Conservation (phyloP, 1,139 yeast genomes). For the Eremothecium sinecaudum region DNA sequence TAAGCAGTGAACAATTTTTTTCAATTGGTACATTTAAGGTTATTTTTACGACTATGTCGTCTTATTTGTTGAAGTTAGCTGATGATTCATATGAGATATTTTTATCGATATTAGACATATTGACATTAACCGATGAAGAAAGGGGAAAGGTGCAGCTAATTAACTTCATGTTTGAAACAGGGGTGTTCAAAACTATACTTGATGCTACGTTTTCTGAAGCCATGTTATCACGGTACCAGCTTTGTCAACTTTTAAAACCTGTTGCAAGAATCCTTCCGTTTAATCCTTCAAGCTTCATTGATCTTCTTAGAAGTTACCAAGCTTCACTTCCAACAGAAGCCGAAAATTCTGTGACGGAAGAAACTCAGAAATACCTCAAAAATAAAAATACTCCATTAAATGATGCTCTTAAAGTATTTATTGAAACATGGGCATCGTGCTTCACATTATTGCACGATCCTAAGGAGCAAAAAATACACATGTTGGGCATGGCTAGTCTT, state of each 20-base stretch:
- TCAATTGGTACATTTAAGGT: conserved; percentile 31
- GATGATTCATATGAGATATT: conserved; percentile 59
- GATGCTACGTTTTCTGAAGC: conserved; percentile 26
- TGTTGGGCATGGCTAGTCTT: conserved; percentile 49
- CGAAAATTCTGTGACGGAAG: conserved; percentile 19
- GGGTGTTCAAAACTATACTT: conserved; percentile 21
- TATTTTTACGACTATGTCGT: conserved; percentile 45
- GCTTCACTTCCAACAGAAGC: conserved; percentile 16
- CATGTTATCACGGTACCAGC: conserved; percentile 26
- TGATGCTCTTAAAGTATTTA: conserved; percentile 22
- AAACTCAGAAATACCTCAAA: conserved; percentile 18
- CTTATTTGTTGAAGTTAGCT: conserved; percentile 52
- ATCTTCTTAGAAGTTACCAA: conserved; percentile 28
- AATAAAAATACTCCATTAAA: conserved; percentile 22
- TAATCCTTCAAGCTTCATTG: conserved; percentile 41
- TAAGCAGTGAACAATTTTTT: conserved; percentile 39
- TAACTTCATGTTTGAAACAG: conserved; percentile 22
- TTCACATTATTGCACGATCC: conserved; percentile 42
- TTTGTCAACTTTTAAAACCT: conserved; percentile 44
- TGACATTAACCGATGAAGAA: conserved; percentile 27
- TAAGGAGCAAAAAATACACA: conserved; percentile 51
- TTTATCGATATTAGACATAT: conserved; percentile 50
- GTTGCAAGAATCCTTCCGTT: conserved; percentile 46
- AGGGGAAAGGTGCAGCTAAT: conserved; percentile 19
- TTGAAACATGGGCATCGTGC: conserved; percentile 31